Conservation (phyloP, 352 stramenopile species). For the Phytophthora capsici region DNA sequence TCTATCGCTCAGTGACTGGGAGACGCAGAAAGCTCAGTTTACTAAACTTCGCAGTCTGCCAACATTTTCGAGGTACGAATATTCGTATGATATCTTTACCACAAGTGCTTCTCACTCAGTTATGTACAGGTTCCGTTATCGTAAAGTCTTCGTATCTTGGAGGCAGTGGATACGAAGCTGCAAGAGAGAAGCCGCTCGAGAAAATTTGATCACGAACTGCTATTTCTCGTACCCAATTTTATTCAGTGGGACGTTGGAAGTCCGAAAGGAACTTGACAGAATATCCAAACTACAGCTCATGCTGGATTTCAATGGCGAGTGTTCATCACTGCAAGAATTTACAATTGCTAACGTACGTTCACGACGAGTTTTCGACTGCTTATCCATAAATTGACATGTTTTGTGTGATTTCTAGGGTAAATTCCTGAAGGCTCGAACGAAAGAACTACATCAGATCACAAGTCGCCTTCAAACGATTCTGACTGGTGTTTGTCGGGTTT, state of each 20-base stretch:
- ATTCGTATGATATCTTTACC: no score
- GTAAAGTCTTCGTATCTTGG: constrained; percentile 68
- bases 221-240: constrained; percentile 62
- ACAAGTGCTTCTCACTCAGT: no score
- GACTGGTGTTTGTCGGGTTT: constrained; percentile 40
- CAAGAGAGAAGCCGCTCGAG: constrained; percentile 52
- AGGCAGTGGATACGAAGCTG: constrained; percentile 53
- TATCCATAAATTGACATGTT: neutral
- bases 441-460: constrained; percentile 33
- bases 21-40: constrained; percentile 61
- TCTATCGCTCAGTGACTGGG: constrained; percentile 52
- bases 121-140: constrained; percentile 62
- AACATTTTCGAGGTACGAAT: constrained; percentile 64
- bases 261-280: constrained; percentile 37
- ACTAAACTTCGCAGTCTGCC: constrained; percentile 29
- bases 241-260: constrained; percentile 38
- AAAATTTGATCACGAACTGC: constrained; percentile 46
- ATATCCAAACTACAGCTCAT: constrained; percentile 46
- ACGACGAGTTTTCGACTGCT: no score
- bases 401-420: constrained; percentile 6
- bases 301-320: constrained; percentile 55
- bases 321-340: constrained; percentile 40
- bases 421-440: constrained; percentile 31
- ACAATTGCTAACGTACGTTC: constrained; percentile 45
- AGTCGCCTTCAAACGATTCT: constrained; percentile 46